Evolutionary conservation across 1,284 basidiomycete genomes (phyloP), one percentile per base, ranked within the genome.

Genomic region (Sanghuangporus baumii): DNA sequence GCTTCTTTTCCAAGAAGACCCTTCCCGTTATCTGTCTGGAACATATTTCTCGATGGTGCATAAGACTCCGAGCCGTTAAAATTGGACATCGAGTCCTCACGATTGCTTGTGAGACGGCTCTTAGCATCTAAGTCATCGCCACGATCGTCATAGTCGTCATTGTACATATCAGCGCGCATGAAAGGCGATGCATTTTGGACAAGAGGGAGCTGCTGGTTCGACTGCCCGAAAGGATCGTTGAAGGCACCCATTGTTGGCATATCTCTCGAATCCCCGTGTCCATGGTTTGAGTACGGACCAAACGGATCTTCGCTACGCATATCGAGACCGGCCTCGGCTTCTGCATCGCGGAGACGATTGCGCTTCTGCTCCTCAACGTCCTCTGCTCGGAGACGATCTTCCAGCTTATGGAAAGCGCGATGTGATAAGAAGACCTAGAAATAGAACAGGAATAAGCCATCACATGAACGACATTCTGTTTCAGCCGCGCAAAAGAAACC

Each of bases 11-110:
- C 88, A 38, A 82, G 77, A 36, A 88, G 72, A n/a, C 82, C 87
- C 67, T 86, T 84, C 71, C 87, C 88, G 68, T 91, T 88, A 6
- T 86, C 79, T 65, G 85, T 87, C 65, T 89, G 87, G 81, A 98
- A 98, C 93, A 98, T 96, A 70, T 97, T 96, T 20, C 93, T 81
- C 0, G 93, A 95, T 0, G 94, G 95, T 0, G 94, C 94, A 70
- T 98, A 98, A 0, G 89, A 90, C 70, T 95, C 94, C 1, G 91
- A 92, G 6, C 91, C 93, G 63, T 57, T 57, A 50, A 91, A 85
- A 68, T 91, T 88, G 0, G 91, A 94, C 56, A 81, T 79, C 0
- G 86, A 83, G 55, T 94, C 93, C 61, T 93, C 92, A 47, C 85
- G 83, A 60, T 88, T 81, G 64, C 86, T 89, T 0, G 88, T 91